Evolutionary conservation across 2,329 filamentous ascomycete species (phyloP).

Genomic region (Colletotrichum sp.): DNA sequence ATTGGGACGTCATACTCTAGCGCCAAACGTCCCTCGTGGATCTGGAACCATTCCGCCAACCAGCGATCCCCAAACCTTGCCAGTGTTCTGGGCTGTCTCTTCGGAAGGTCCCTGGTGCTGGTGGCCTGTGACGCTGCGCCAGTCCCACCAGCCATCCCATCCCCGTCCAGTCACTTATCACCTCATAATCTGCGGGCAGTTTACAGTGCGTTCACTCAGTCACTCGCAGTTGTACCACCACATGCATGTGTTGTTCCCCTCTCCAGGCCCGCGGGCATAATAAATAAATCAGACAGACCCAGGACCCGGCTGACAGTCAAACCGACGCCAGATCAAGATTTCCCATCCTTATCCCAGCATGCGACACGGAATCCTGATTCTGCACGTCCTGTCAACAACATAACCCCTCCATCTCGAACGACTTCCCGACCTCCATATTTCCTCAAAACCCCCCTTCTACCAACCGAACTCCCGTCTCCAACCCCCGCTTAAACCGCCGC

Average conservation of each 20-base stretch:
- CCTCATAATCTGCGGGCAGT: neutral
- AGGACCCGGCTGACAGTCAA: neutral
- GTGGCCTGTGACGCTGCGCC: neutral
- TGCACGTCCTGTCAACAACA: neutral
- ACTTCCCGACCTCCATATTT: neutral
- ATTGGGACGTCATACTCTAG: constrained; percentile 18
- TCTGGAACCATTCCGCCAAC: constrained; percentile 13
- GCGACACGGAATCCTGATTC: neutral
- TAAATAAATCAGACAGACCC: neutral
- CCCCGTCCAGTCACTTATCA: constrained; percentile 8
- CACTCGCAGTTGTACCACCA: neutral
- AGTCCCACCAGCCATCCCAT: constrained; percentile 7
- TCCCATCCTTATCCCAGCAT: neutral
- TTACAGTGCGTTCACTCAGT: neutral
- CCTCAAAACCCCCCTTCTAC: neutral
- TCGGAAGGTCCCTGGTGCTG: neutral
- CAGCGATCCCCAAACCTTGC: neutral
- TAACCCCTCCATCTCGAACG: neutral
- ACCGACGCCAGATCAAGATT: neutral
- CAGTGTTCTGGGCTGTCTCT: neutral
- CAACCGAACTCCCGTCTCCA: neutral
- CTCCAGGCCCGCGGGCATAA: neutral
- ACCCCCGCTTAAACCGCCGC: neutral
- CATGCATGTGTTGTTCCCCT: neutral
- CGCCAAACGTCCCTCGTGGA: constrained; percentile 10